Percentiles rank a stretch among this genome's conserved stretches.
Conservation (phyloP, 129 eudicot genomes). For the Dittrichia graveolens region DNA sequence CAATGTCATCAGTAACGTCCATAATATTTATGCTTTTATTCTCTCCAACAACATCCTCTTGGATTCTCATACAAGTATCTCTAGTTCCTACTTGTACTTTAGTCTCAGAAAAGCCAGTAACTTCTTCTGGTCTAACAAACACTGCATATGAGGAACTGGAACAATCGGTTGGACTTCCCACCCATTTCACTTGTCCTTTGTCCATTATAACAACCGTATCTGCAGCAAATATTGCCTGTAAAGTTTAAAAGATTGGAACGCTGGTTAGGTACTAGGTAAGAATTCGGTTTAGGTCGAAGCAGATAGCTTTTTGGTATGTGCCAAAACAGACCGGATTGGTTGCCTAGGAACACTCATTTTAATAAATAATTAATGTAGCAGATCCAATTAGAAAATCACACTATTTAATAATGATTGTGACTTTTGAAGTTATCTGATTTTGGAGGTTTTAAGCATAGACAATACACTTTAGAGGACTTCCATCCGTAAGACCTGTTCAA, state of each 20-base stretch:
- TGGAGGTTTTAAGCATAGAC: conserved; percentile 4
- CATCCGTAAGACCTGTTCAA: conserved; percentile 2
- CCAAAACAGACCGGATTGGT: background rate
- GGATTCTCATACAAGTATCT: conserved; percentile 26
- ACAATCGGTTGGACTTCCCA: conserved; percentile 69
- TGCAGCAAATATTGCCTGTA: conserved; percentile 82
- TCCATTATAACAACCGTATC: conserved; percentile 81
- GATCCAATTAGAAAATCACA: background rate
- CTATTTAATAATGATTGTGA: background rate
- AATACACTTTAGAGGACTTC: conserved; percentile 2
- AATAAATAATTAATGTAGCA: background rate
- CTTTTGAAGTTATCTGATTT: no score
- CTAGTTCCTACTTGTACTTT: conserved; percentile 31
- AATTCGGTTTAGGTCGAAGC: background rate
- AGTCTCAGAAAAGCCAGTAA: conserved; percentile 33
- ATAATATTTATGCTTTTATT: conserved; percentile 40
- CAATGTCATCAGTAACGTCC: conserved; percentile 40
- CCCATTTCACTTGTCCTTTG: conserved; percentile 79
- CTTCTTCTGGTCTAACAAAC: conserved; percentile 40
- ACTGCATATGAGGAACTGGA: conserved; percentile 46
- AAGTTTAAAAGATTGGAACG: conserved; percentile 16
- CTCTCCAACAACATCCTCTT: conserved; percentile 33
- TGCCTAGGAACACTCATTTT: conserved; percentile 1
- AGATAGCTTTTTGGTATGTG: background rate
- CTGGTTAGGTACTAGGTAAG: background rate